phyloP scores from a whole-genome alignment of 164 flowering plant species.

The Macadamia integrifolia region DNA sequence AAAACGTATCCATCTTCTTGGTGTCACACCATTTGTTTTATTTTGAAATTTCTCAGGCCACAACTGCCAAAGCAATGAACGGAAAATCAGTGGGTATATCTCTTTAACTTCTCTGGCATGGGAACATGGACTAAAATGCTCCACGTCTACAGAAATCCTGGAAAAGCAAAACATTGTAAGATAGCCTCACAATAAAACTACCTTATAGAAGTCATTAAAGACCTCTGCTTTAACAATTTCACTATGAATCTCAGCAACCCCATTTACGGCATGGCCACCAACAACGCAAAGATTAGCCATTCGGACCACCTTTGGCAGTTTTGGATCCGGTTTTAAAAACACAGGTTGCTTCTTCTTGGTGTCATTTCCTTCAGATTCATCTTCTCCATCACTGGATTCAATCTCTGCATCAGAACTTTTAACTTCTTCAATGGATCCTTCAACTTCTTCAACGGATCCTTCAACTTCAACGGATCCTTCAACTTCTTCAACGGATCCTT shows the following conservation, averaged over 20 bases:
- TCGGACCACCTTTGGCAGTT: conserved; percentile 64
- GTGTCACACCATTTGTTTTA: conserved; percentile 96
- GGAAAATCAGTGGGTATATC: conserved; percentile 1
- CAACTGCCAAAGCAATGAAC: conserved; percentile 42
- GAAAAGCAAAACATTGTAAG: conserved; percentile 5
- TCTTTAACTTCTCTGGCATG: conserved; percentile 2
- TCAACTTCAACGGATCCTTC: conserved; percentile 7
- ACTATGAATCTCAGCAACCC: conserved; percentile 97
- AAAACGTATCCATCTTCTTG: conserved; percentile 89
- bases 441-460: conserved; percentile 13
- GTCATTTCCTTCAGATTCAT: conserved; percentile 24
- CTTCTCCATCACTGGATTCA: conserved; percentile 12
- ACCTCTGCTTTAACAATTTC: conserved; percentile 91
- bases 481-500: conserved; percentile 8
- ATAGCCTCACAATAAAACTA: conserved; percentile 16
- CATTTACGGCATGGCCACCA: conserved; percentile 94
- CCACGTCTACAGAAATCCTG: background rate
- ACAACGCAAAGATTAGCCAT: conserved; percentile 97
- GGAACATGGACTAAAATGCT: conserved; percentile 1
- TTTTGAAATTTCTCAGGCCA: conserved; percentile 97
- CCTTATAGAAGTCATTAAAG: conserved; percentile 76
- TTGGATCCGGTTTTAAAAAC: conserved; percentile 34
- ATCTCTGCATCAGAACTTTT: conserved; percentile 9
- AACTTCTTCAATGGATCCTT: conserved; percentile 12
- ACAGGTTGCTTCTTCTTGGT: conserved; percentile 18